Conservation (phyloP, 257 asterid genomes). For the Perilla frutescens region DNA sequence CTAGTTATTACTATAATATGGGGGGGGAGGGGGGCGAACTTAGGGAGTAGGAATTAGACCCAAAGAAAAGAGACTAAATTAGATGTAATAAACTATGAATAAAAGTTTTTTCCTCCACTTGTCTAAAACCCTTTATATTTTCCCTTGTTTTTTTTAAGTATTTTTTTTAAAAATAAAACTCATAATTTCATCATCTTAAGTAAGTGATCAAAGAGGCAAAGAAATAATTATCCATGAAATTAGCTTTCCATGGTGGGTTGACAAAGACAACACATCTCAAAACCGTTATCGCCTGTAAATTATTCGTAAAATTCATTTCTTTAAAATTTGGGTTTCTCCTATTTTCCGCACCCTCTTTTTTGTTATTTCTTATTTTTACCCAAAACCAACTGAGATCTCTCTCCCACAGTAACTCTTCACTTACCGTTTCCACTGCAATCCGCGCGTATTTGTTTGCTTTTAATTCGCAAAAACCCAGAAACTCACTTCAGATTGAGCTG, state of each 20-base stretch:
- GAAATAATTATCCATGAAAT: not conserved
- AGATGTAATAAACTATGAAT: too few relatives aligned
- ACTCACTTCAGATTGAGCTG: conserved; percentile 26
- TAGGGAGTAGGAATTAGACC: too few relatives aligned
- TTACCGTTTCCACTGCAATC: conserved; percentile 27
- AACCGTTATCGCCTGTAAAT: conserved; percentile 8
- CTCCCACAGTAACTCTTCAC: conserved; percentile 24
- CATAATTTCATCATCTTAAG: not conserved
- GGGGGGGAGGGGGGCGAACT: too few relatives aligned
- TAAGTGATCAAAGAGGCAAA: not conserved
- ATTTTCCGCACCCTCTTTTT: not conserved
- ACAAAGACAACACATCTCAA: not conserved
- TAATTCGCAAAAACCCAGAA: not conserved
- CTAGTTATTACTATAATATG: too few relatives aligned
- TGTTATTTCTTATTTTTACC: not conserved
- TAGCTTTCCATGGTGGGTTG: not conserved
- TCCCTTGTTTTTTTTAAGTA: too few relatives aligned
- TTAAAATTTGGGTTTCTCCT: conserved; percentile 7
- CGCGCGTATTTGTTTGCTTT: conserved; percentile 1
- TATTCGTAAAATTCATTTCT: not conserved
- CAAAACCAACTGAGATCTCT: conserved; percentile 37
- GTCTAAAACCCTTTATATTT: too few relatives aligned
- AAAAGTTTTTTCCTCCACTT: too few relatives aligned
- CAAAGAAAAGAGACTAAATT: too few relatives aligned
- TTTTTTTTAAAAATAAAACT: too few relatives aligned